phyloP scores from a whole-genome alignment of 192 early-diverging fungal species.

The Gryganskiella cystojenkinii region DNA sequence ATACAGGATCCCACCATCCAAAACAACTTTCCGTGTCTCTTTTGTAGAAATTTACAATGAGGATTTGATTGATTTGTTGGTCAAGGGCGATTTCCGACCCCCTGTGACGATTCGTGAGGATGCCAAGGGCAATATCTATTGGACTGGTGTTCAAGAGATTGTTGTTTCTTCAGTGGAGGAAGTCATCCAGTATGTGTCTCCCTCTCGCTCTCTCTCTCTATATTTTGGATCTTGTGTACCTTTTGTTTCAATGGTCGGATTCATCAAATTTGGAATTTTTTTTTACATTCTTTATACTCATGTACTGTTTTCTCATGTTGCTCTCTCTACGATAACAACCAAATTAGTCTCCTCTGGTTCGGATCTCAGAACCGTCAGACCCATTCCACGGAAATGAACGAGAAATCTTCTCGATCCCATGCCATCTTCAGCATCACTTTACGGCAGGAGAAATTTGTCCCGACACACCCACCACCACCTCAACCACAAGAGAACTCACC shows the following conservation, averaged over 20 bases:
- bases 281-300: neutral
- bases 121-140: slow-evolving; percentile 86
- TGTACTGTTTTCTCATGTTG: neutral
- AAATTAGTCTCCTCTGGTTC: slow-evolving; percentile 65
- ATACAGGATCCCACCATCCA: slow-evolving; percentile 32
- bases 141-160: slow-evolving; percentile 87
- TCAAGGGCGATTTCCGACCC: slow-evolving; percentile 67
- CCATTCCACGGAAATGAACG: slow-evolving; percentile 98
- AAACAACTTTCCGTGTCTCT: slow-evolving; percentile 74
- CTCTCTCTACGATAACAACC: too few relatives aligned
- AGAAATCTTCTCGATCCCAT: slow-evolving; percentile 92
- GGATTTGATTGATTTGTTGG: slow-evolving; percentile 92
- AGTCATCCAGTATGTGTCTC: slow-evolving; percentile 71
- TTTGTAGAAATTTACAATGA: slow-evolving; percentile 99
- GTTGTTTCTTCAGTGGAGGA: slow-evolving; percentile 75
- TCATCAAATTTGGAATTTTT: neutral
- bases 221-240: neutral
- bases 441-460: slow-evolving; percentile 74
- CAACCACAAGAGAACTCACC: slow-evolving; percentile 10
- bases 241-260: neutral
- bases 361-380: slow-evolving; percentile 88
- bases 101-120: slow-evolving; percentile 86
- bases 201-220: too few relatives aligned
- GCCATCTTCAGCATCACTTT: slow-evolving; percentile 96
- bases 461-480: slow-evolving; percentile 35